Base-by-base conservation (phyloP, 78 protist species). In the Corallochytrium limacisporum region DNA sequence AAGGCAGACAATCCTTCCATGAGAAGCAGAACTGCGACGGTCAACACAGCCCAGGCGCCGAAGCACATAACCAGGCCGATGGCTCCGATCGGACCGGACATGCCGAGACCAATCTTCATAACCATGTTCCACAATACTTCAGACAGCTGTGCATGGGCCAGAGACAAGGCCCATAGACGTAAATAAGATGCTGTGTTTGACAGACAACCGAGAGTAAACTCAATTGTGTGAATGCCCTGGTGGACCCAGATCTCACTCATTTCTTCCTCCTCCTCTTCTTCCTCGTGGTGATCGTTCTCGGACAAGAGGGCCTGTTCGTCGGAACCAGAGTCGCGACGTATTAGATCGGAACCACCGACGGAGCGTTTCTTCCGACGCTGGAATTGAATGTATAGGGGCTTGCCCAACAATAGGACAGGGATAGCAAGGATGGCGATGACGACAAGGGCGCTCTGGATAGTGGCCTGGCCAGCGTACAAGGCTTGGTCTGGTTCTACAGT, bases 151-250 rank as follows among this genome's bases (percentile, higher is more conserved):
- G 98, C 88, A 79, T 98, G 99, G 9, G 99, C 99, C 32, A 98
- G 84, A 1, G 95, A 85, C 20, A 98, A 89, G 8, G 99, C 99
- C 99, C 99, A 98, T 28, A 98, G 98, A 20, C 99, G 91, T 37
- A 98, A 91, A 74, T 97, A 98, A 6, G 99, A 94, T 28, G 99
- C 99, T 9, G 99, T 98, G 86, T 98, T 91, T 42, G 99, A 95
- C 32, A 98, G 75, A 33, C 86, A 74, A 20, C 97, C 96, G 38
- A 98, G 86, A 16, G 87, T 84, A 43, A 76, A 98, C 80, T 98
- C 99, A 53, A 98, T 97, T 33, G 99, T 91, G 81, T 98, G 98
- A 68, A 98, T 98, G 49, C 80, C 43, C 77, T 87, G 86, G 72
- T 95, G 75, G 60, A 90, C 33, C 9, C 47, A 16, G 24, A 50